Base-by-base conservation (phyloP, 2,329 filamentous ascomycete genomes). In the Pseudogymnoascus sp. region DNA sequence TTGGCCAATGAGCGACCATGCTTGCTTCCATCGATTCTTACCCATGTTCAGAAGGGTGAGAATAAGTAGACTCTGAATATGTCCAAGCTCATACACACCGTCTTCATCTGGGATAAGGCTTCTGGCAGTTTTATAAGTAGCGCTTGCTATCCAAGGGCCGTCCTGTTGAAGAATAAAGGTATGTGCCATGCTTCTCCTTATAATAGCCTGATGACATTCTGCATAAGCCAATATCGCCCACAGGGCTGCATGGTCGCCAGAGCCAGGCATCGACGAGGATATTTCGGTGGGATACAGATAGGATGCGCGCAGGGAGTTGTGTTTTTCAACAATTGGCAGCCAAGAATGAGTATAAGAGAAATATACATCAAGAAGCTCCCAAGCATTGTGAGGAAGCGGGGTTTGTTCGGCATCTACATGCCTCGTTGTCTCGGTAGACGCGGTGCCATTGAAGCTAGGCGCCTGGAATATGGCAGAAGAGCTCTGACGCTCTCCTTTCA, bases 301-400 rank as follows among this genome's bases (percentile, higher is more conserved):
- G 2, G 60, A 25, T 35, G 57, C 60, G 12, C 36, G 50, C 30
- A 87, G 75, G 4, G 89, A 75, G 41, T 81, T 79, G 57, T 86
- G 80, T 63, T 84, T 85, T 63, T 89, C 84, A 9, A 86, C 76
- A 30, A 91, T 83, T 0, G 88, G 88, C 28, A 91, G 78, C 88
- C 88, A 91, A 60, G 81, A 84, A 69, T 90, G 86, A 0, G 85
- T 88, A 66, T 88, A 89, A 1, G 86, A 81, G 62, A 89, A 87
- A 69, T 90, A 90, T 6, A 86, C 78, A 64, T 89, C 85, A 36
- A 90, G 73, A 6, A 90, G 76, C 2, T 80, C 76, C 75, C 78
- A 85, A 69, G 79, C 82, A 67, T 82, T 80, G 14, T 71, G 68
- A 14, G 80, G 84, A 0, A 88, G 73, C 39, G 61, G 62, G 37